phyloP scores from a whole-genome alignment of 768 basidiomycete species.

The Pholiota microspora region DNA sequence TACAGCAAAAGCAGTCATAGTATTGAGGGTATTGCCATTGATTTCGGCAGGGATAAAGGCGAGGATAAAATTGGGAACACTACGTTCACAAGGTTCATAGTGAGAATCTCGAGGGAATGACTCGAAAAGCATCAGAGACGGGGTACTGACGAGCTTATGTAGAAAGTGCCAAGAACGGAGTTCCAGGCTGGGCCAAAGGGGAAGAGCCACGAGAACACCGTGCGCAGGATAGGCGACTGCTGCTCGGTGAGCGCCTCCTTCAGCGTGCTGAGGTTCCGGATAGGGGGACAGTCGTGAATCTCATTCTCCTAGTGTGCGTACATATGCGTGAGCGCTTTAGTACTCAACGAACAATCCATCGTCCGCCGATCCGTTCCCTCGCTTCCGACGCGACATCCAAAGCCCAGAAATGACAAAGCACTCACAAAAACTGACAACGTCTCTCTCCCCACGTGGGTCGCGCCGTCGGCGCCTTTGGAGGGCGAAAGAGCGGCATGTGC shows the following conservation, averaged over 20 bases:
- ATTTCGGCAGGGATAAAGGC: conserved; percentile 92
- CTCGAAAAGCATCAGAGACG: conserved; percentile 4
- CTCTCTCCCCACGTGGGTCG: conserved; percentile 6
- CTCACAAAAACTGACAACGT: conserved; percentile 24
- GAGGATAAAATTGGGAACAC: conserved; percentile 92
- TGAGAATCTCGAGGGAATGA: conserved; percentile 4
- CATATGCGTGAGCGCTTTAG: not conserved
- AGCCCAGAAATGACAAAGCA: conserved; percentile 7
- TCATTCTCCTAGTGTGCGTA: conserved; percentile 33
- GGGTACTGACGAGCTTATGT: conserved; percentile 86
- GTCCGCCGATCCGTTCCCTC: not conserved
- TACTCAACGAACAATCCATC: not conserved
- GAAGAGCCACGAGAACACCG: conserved; percentile 78
- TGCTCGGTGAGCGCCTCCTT: conserved; percentile 60
- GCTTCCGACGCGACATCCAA: conserved; percentile 3
- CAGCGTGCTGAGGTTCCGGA: conserved; percentile 51
- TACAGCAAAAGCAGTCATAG: conserved; percentile 93
- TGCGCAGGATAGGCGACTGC: conserved; percentile 74
- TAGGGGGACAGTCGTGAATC: conserved; percentile 36
- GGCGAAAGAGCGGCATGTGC: conserved; percentile 12
- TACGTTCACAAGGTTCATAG: conserved; percentile 27
- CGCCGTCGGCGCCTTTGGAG: conserved; percentile 7
- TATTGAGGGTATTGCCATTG: conserved; percentile 80
- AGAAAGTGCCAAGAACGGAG: conserved; percentile 88
- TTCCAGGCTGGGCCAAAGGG: conserved; percentile 92